Percentiles rank a stretch among this genome's conserved stretches.
These are phyloP conservation scores for Acacia pycnantha DNA, from an alignment of 331 rosid genomes.

Conservation along the genomic window DNA sequence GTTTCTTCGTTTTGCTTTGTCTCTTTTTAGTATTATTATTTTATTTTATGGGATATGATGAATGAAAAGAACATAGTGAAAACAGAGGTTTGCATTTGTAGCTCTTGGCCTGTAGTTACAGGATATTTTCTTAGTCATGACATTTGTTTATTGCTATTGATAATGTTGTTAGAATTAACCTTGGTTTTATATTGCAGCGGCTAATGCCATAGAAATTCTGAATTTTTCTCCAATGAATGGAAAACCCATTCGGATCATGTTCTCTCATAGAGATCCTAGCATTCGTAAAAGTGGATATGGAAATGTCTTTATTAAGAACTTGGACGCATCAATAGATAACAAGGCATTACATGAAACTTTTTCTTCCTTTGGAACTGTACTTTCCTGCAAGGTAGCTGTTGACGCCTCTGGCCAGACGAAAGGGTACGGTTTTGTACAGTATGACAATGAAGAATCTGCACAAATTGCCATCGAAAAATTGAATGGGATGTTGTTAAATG, in stretches of 20 bases:
- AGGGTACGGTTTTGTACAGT: conserved; percentile 88
- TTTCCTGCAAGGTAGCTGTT: conserved; percentile 80
- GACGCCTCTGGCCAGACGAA: conserved; percentile 68
- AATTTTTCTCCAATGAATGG: conserved; percentile 62
- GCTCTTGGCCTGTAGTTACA: background rate
- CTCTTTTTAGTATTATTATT: background rate
- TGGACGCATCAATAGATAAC: conserved; percentile 76
- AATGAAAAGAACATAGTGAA: background rate
- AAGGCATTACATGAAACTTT: conserved; percentile 82
- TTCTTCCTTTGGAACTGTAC: conserved; percentile 69
- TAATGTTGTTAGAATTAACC: background rate
- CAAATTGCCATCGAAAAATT: conserved; percentile 55
- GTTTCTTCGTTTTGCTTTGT: background rate
- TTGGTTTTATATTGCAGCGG: conserved; percentile 39
- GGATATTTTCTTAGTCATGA: background rate
- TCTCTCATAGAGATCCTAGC: conserved; percentile 83
- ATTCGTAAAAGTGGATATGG: conserved; percentile 77
- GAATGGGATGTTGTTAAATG: conserved; percentile 83
- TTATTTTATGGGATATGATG: background rate
- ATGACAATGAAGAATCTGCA: conserved; percentile 65
- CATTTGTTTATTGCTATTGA: background rate
- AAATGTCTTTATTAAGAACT: conserved; percentile 76
- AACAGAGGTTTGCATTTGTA: background rate
- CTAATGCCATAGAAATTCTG: conserved; percentile 50
- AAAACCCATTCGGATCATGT: conserved; percentile 82